Conservation (phyloP, 371 early-diverging fungal species). For the Rhizopus sp. region DNA sequence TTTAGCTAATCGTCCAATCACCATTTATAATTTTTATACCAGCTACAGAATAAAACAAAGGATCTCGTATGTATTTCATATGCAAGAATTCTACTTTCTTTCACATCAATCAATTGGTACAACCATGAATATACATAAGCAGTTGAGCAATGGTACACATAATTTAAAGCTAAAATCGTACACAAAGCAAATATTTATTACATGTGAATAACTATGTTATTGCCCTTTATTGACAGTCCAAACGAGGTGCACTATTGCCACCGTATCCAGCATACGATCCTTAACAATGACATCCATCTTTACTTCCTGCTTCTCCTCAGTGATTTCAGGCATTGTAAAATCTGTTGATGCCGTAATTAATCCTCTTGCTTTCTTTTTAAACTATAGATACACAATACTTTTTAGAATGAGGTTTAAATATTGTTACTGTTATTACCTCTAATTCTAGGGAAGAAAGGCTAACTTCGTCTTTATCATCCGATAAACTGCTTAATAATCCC, state of each 20-base stretch:
- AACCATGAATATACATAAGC: too few species aligned
- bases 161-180: too few species aligned
- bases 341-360: constrained; percentile 51
- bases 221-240: constrained; percentile 29
- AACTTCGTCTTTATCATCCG: constrained; percentile 6
- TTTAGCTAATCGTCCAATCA: too few species aligned
- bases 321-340: constrained; percentile 27
- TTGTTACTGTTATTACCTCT: constrained; percentile 1
- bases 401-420: too few species aligned
- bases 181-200: too few species aligned
- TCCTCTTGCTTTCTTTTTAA: constrained; percentile 54
- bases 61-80: too few species aligned
- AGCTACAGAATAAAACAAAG: too few species aligned
- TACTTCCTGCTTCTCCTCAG: constrained; percentile 26
- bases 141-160: too few species aligned
- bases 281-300: constrained; percentile 48
- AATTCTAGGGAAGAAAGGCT: constrained; percentile 3
- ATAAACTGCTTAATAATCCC: constrained; percentile 44
- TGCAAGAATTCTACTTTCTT: too few species aligned
- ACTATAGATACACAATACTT: constrained; percentile 25
- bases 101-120: too few species aligned
- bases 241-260: constrained; percentile 40
- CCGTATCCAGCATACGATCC: constrained; percentile 50
- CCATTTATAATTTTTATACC: too few species aligned
- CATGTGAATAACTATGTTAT: too few species aligned